Evolutionary conservation across 2,329 filamentous ascomycete genomes (phyloP).

Genomic region (Malbranchea zuffiana): DNA sequence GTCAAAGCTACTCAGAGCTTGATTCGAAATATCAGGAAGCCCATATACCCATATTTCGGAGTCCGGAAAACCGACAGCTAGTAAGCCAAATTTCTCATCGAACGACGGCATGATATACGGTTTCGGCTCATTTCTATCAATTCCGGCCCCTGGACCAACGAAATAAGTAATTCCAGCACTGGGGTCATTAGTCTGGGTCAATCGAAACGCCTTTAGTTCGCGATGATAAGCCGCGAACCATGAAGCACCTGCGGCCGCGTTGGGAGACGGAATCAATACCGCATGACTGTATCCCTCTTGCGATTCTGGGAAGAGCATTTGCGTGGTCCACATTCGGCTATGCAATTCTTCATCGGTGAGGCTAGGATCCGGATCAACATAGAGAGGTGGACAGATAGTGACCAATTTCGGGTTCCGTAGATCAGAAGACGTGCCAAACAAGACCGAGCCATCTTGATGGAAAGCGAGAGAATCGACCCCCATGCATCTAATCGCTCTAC

Average conservation of each 20-base stretch:
- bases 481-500: slow-evolving; percentile 67
- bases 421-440: slow-evolving; percentile 62
- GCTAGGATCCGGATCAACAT: slow-evolving; percentile 48
- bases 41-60: slow-evolving; percentile 71
- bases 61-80: slow-evolving; percentile 61
- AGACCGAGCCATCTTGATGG: slow-evolving; percentile 65
- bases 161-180: slow-evolving; percentile 71
- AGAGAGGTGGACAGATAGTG: slow-evolving; percentile 68
- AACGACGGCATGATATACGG: slow-evolving; percentile 61
- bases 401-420: slow-evolving; percentile 58
- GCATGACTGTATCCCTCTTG: slow-evolving; percentile 69
- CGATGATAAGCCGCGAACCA: slow-evolving; percentile 73
- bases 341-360: slow-evolving; percentile 47
- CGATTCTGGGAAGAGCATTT: slow-evolving; percentile 73
- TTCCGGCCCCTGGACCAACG: slow-evolving; percentile 49
- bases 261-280: slow-evolving; percentile 46
- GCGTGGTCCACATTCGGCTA: slow-evolving; percentile 72
- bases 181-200: slow-evolving; percentile 63
- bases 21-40: slow-evolving; percentile 49
- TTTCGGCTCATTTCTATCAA: slow-evolving; percentile 45
- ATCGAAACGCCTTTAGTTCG: slow-evolving; percentile 65
- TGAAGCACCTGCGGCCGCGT: slow-evolving; percentile 48
- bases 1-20: neutral
- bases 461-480: slow-evolving; percentile 64
- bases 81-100: slow-evolving; percentile 58